These are phyloP conservation scores for Mycena albidolilacea DNA, from an alignment of 768 basidiomycete genomes.

Conservation along the genomic window DNA sequence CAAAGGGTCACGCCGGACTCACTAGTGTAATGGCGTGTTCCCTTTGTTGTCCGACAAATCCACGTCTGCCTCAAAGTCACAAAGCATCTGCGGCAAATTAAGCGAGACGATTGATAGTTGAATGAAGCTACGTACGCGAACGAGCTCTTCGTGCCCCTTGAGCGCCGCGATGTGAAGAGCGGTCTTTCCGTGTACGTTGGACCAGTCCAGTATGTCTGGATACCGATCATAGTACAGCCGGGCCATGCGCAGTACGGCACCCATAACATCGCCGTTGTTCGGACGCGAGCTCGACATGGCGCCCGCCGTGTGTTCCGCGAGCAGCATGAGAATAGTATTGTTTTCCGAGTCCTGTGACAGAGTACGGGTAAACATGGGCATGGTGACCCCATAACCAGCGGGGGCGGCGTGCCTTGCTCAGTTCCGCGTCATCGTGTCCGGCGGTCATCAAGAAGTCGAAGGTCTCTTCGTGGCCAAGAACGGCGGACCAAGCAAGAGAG, in stretches of 20 bases:
- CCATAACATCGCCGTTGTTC: slow-evolving; percentile 73
- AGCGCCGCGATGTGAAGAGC: slow-evolving; percentile 90
- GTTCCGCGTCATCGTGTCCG: slow-evolving; percentile 94
- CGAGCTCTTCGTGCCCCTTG: slow-evolving; percentile 92
- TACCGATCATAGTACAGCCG: slow-evolving; percentile 89
- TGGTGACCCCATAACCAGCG: slow-evolving; percentile 3
- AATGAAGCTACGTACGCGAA: slow-evolving; percentile 69
- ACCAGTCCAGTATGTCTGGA: slow-evolving; percentile 92
- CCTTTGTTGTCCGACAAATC: slow-evolving; percentile 93
- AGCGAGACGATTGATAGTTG: slow-evolving; percentile 29
- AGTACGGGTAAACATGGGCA: slow-evolving; percentile 39
- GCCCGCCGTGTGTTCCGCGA: slow-evolving; percentile 84
- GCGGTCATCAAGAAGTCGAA: slow-evolving; percentile 90
- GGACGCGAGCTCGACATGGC: slow-evolving; percentile 51
- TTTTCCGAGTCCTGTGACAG: slow-evolving; percentile 85
- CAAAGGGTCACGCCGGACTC: slow-evolving; percentile 49
- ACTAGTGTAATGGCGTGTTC: slow-evolving; percentile 96
- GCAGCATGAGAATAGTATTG: slow-evolving; percentile 92
- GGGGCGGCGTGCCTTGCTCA: slow-evolving; percentile 83
- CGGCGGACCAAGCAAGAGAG: slow-evolving; percentile 92
- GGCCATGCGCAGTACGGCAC: slow-evolving; percentile 89
- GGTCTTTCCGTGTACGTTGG: slow-evolving; percentile 91
- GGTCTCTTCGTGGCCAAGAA: slow-evolving; percentile 90
- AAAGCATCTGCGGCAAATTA: slow-evolving; percentile 78
- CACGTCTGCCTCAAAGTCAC: slow-evolving; percentile 91